These are phyloP conservation scores for Zymoseptoria pseudotritici DNA, from an alignment of 2,329 filamentous ascomycete genomes.

Conservation along the genomic window DNA sequence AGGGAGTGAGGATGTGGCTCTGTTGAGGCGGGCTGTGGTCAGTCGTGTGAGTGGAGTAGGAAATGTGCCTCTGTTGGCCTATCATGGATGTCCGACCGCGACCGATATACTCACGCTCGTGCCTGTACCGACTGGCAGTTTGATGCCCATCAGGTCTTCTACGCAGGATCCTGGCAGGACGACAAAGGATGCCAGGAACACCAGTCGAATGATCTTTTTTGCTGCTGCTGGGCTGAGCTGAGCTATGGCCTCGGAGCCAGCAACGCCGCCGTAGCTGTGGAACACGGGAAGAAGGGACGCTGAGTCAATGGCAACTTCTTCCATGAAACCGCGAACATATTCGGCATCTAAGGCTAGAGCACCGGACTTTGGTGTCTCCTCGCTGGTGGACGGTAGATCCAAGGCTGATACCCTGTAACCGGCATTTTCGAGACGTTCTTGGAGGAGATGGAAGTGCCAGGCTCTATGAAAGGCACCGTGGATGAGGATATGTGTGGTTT, in stretches of 20 bases:
- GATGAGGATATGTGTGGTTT: conserved; percentile 16
- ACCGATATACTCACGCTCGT: not conserved
- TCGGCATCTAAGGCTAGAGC: conserved; percentile 9
- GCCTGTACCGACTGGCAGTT: not conserved
- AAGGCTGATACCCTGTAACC: conserved; percentile 12
- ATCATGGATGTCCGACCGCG: too few relatives aligned
- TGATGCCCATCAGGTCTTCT: not conserved
- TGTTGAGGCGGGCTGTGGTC: not conserved
- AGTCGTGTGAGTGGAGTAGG: not conserved
- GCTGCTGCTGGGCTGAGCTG: conserved; percentile 7
- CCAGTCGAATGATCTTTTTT: conserved; percentile 8
- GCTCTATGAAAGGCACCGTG: conserved; percentile 15
- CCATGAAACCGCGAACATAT: conserved; percentile 11
- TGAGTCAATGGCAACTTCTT: conserved; percentile 11
- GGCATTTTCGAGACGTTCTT: conserved; percentile 6
- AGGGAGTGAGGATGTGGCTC: conserved; percentile 5
- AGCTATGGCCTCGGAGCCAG: conserved; percentile 15
- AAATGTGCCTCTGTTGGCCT: not conserved
- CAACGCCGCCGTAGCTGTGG: conserved; percentile 16
- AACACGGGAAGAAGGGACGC: conserved; percentile 13
- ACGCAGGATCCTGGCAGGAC: conserved; percentile 3
- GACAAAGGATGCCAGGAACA: conserved; percentile 16
- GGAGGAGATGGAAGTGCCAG: conserved; percentile 10
- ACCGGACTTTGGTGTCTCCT: not conserved
- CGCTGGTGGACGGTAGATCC: conserved; percentile 11